These are phyloP conservation scores for Silybum marianum DNA, from an alignment of 129 eudicot genomes.

Conservation along the genomic window DNA sequence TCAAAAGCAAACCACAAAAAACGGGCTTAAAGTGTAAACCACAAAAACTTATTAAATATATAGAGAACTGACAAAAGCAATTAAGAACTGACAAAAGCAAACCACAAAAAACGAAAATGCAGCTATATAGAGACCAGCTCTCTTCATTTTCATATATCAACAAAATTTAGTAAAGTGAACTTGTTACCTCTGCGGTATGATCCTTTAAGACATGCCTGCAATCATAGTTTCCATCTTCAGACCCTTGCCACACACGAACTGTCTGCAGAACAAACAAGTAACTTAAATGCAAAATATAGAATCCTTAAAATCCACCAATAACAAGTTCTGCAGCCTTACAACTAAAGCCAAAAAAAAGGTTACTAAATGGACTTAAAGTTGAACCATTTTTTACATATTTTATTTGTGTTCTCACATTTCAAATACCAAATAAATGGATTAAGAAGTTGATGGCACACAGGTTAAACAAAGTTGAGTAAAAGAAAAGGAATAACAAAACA, in stretches of 20 bases:
- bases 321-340: slow-evolving; percentile 1
- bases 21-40: too few species aligned
- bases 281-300: slow-evolving; percentile 4
- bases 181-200: slow-evolving; percentile 85
- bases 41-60: too few species aligned
- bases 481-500: not conserved
- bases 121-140: too few species aligned
- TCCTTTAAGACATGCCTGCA: slow-evolving; percentile 80
- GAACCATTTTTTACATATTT: not conserved
- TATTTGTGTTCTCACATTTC: not conserved
- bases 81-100: too few species aligned
- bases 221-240: slow-evolving; percentile 80
- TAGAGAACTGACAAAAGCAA: too few species aligned
- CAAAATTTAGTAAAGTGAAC: not conserved
- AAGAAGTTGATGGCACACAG: not conserved
- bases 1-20: too few species aligned
- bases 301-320: slow-evolving; percentile 7
- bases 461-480: not conserved
- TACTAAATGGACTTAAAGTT: slow-evolving; percentile 9
- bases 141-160: too few species aligned
- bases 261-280: slow-evolving; percentile 55
- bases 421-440: not conserved
- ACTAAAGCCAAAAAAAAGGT: not conserved
- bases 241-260: slow-evolving; percentile 88
- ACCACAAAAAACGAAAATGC: too few species aligned